A percentile compares a stretch with the other conserved stretches of the same genome.
Evolutionary conservation across 139 green algal genomes (phyloP).

Genomic region (Asterochloris erici): DNA sequence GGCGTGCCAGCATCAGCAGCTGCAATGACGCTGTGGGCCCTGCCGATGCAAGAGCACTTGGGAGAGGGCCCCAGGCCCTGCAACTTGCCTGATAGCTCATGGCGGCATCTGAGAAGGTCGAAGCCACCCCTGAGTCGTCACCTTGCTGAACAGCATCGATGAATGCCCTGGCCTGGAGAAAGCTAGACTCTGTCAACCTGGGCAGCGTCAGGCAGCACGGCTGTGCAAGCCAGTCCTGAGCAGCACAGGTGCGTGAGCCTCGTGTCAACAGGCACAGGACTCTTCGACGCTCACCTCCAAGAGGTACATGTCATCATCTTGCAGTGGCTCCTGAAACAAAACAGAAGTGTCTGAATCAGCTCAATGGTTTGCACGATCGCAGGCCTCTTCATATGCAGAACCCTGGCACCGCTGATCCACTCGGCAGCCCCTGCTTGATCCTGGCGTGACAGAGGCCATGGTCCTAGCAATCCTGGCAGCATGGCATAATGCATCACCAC

Average conservation of each 20-base stretch:
- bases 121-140: background rate
- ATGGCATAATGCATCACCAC: background rate
- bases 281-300: background rate
- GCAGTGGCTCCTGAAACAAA: background rate
- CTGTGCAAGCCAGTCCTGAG: background rate
- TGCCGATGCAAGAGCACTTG: no score
- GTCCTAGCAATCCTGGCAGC: background rate
- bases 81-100: background rate
- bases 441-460: background rate
- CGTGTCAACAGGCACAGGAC: background rate
- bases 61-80: no score
- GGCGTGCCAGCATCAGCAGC: no score
- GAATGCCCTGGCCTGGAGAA: constrained; percentile 5
- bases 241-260: background rate
- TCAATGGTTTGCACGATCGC: no score
- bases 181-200: background rate
- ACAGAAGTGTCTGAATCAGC: background rate
- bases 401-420: background rate
- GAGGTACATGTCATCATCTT: background rate
- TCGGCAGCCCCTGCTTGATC: background rate
- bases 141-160: constrained; percentile 11
- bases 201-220: background rate
- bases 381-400: background rate
- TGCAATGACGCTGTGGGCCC: no score
- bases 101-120: background rate